These are phyloP conservation scores for Cladophialophora carrionii DNA, from an alignment of 2,329 filamentous ascomycete species.

Conservation along the genomic window DNA sequence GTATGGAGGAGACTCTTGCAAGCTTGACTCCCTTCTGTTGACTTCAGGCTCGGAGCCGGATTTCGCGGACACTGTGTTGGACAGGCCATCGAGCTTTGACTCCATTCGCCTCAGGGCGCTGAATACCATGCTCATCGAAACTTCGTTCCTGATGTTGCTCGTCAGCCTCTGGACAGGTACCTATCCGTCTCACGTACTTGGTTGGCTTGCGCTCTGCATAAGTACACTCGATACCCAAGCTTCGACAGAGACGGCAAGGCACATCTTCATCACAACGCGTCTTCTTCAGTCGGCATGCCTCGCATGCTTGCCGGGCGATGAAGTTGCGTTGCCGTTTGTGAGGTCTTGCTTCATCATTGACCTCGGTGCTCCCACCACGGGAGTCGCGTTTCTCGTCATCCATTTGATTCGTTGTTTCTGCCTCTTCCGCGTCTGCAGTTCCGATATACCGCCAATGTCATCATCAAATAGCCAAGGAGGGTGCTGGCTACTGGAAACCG, in stretches of 20 bases:
- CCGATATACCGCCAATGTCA: not conserved
- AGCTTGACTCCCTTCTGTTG: conserved; percentile 19
- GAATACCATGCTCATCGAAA: conserved; percentile 59
- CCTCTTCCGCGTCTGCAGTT: conserved; percentile 5
- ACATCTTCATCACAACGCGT: conserved; percentile 60
- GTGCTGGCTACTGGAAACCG: not conserved
- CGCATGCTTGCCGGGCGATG: conserved; percentile 50
- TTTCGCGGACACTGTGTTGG: conserved; percentile 44
- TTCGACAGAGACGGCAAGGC: conserved; percentile 58
- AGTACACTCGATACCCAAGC: conserved; percentile 54
- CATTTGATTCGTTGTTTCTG: conserved; percentile 3
- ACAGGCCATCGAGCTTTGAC: conserved; percentile 56
- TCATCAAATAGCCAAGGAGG: not conserved
- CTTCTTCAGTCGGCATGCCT: conserved; percentile 58
- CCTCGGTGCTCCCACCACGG: conserved; percentile 8
- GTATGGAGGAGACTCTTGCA: conserved; percentile 41
- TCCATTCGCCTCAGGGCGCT: conserved; percentile 59
- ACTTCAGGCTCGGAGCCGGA: conserved; percentile 29
- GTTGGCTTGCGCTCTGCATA: conserved; percentile 59
- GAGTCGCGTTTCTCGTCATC: conserved; percentile 19
- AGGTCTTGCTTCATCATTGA: conserved; percentile 24
- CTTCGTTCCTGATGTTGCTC: conserved; percentile 51
- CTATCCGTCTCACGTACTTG: conserved; percentile 46
- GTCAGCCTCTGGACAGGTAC: not conserved
- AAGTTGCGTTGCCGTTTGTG: conserved; percentile 32